These are phyloP conservation scores for Coemansia reversa DNA, from an alignment of 192 early-diverging fungal species.

Conservation along the genomic window DNA sequence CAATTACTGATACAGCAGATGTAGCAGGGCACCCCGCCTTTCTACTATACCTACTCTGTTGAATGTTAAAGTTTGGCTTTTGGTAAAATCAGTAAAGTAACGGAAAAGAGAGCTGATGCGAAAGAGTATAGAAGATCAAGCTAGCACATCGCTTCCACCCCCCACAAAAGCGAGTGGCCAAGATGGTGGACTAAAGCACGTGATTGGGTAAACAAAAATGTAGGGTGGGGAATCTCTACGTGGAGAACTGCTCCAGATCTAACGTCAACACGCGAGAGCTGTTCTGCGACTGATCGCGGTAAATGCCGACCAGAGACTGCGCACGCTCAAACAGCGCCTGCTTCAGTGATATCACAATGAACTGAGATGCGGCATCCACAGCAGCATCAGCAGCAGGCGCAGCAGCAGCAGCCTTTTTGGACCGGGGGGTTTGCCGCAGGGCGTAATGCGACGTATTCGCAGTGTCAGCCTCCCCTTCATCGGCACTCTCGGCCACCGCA, in stretches of 20 bases:
- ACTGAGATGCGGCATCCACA: slow-evolving; percentile 69
- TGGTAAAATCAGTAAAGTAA: no score
- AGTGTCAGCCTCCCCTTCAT: neutral
- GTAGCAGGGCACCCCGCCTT: no score
- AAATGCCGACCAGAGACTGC: slow-evolving; percentile 92
- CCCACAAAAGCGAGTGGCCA: neutral
- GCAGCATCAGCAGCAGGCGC: neutral
- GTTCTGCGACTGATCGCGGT: slow-evolving; percentile 82
- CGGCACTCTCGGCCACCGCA: slow-evolving; percentile 15
- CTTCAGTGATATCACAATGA: slow-evolving; percentile 98
- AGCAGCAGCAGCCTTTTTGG: slow-evolving; percentile 15
- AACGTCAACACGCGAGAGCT: slow-evolving; percentile 83
- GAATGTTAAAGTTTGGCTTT: no score
- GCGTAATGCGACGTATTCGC: slow-evolving; percentile 29
- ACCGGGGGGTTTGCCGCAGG: slow-evolving; percentile 34
- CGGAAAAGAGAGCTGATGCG: neutral
- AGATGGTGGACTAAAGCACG: slow-evolving; percentile 1
- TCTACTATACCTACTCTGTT: no score
- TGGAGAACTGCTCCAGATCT: slow-evolving; percentile 55
- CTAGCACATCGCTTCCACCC: no score
- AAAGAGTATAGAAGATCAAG: neutral
- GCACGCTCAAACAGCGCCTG: slow-evolving; percentile 91
- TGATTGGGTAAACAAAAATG: neutral
- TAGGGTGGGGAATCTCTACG: slow-evolving; percentile 18
- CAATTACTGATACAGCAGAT: no score